These are phyloP conservation scores for Neospora caninum DNA, from an alignment of 169 alveolate species.

Conservation along the genomic window DNA sequence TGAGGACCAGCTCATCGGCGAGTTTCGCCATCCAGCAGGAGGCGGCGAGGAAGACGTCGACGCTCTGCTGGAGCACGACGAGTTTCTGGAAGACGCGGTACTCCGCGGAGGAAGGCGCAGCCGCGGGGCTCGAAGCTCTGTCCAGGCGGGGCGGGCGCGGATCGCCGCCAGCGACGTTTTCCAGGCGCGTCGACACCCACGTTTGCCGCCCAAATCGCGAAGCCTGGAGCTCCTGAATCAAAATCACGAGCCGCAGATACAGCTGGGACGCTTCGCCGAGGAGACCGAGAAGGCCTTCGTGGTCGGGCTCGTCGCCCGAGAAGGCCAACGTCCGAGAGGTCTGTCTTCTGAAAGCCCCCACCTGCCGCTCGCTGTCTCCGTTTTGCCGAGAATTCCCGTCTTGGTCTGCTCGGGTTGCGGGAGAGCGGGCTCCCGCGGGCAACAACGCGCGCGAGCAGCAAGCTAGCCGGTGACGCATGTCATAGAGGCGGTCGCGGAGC, in stretches of 20 bases:
- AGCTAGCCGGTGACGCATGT: not conserved
- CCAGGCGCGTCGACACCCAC: too few relatives aligned
- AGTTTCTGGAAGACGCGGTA: not conserved
- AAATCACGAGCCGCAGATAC: not conserved
- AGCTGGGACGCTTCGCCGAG: not conserved
- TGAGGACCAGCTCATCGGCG: not conserved
- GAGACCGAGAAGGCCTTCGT: not conserved
- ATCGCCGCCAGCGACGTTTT: too few relatives aligned
- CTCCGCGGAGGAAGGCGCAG: not conserved
- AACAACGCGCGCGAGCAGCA: not conserved
- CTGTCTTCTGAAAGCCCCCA: too few relatives aligned
- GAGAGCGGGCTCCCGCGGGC: not conserved
- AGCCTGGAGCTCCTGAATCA: not conserved
- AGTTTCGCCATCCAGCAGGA: not conserved
- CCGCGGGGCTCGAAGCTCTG: not conserved
- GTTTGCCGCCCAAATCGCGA: not conserved
- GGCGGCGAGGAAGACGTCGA: not conserved
- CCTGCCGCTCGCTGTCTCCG: too few relatives aligned
- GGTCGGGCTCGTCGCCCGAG: too few relatives aligned
- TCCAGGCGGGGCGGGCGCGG: too few relatives aligned
- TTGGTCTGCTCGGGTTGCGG: not conserved
- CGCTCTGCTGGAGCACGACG: constrained; percentile 23
- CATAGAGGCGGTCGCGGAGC: constrained; percentile 2
- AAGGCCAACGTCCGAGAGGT: too few relatives aligned
- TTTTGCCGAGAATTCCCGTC: not conserved